These are phyloP conservation scores for Euphorbia celastroides DNA, from an alignment of 441 rosid species.

Conservation along the genomic window DNA sequence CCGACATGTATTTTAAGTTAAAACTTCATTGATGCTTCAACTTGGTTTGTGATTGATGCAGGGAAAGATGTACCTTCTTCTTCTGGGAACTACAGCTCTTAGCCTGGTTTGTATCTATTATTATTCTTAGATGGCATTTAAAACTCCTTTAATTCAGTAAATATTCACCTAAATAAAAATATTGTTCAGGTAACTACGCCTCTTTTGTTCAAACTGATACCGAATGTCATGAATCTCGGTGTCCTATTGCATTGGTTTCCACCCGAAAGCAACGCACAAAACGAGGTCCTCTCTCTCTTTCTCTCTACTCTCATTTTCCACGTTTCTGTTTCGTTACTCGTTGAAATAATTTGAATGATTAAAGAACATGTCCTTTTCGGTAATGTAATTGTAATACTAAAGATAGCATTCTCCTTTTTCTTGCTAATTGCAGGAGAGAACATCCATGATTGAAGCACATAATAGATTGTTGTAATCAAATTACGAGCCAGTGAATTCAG, in stretches of 20 bases:
- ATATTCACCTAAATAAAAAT: slow-evolving; percentile 15
- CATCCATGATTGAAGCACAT: slow-evolving; percentile 48
- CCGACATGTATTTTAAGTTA: not conserved
- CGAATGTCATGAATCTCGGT: slow-evolving; percentile 74
- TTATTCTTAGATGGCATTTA: not conserved
- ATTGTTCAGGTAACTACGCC: slow-evolving; percentile 77
- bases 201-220: slow-evolving; percentile 78
- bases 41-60: slow-evolving; percentile 36
- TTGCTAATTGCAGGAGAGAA: slow-evolving; percentile 54
- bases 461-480: slow-evolving; percentile 50
- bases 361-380: not conserved
- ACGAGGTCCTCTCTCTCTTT: slow-evolving; percentile 47
- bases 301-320: slow-evolving; percentile 3
- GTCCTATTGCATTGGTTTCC: slow-evolving; percentile 83
- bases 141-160: too few species aligned
- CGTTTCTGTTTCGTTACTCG: not conserved
- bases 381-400: not conserved
- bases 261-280: slow-evolving; percentile 43
- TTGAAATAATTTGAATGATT: not conserved
- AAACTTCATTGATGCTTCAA: too few species aligned
- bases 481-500: not conserved
- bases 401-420: not conserved
- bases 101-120: slow-evolving; percentile 58
- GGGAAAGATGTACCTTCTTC: slow-evolving; percentile 99
- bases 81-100: slow-evolving; percentile 91